Percentiles rank a stretch among this genome's conserved stretches.
phyloP scores from a whole-genome alignment of 257 asterid species.

The Avicennia marina region DNA sequence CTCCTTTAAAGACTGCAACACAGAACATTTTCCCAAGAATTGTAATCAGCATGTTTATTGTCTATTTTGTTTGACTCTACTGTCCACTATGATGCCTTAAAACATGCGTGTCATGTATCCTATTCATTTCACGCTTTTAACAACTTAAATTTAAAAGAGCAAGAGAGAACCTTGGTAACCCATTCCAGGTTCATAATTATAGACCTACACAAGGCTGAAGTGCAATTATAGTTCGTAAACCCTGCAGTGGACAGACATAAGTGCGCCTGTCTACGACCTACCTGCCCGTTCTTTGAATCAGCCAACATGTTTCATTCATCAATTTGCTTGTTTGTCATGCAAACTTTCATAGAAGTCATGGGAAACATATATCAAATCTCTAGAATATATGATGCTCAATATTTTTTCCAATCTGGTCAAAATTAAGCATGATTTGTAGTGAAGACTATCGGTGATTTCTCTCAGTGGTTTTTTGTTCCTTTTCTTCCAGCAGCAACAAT shows the following conservation, averaged over 20 bases:
- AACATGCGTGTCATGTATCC: too few species aligned
- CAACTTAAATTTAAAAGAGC: not conserved
- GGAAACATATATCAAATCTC: not conserved
- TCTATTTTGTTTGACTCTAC: not conserved
- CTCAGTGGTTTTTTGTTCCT: not conserved
- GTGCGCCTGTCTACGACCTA: too few species aligned
- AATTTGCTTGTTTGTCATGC: not conserved
- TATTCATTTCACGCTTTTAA: not conserved
- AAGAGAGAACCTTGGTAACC: too few species aligned
- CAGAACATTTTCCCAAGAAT: too few species aligned
- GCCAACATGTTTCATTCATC: too few species aligned
- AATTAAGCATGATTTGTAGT: not conserved
- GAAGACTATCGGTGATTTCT: not conserved
- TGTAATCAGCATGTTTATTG: not conserved
- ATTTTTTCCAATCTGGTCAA: not conserved
- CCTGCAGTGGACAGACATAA: too few species aligned
- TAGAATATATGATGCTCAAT: not conserved
- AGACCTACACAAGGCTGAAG: too few species aligned
- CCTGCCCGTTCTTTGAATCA: too few species aligned
- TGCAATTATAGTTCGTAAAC: too few species aligned
- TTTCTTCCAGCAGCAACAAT: conserved; percentile 10
- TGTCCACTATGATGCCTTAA: not conserved
- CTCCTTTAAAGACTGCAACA: too few species aligned
- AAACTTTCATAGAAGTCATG: not conserved
- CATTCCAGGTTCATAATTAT: too few species aligned